Conservation (phyloP, 208 protist species). For the Entamoeba histolytica region DNA sequence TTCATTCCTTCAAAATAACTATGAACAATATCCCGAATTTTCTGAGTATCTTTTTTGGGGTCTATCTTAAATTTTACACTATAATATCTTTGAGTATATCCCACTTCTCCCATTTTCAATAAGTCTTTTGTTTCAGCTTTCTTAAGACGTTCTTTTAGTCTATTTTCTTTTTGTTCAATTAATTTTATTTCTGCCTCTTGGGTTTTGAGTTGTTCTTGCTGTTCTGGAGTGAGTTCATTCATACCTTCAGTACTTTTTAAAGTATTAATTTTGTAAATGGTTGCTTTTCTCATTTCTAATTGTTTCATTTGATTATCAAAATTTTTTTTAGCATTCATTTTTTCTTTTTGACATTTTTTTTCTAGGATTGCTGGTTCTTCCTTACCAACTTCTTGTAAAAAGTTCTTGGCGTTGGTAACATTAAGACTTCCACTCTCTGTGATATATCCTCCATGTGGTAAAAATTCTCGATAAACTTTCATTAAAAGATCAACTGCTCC, state of each 20-base stretch:
- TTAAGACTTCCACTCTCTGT: constrained; percentile 28
- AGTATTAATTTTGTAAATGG: background rate
- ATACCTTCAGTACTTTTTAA: too few relatives aligned
- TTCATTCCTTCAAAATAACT: constrained; percentile 76
- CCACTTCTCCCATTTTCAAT: constrained; percentile 38
- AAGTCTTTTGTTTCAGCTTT: constrained; percentile 9
- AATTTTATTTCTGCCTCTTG: background rate
- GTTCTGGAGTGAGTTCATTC: background rate
- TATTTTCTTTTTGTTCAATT: background rate
- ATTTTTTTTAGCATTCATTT: background rate
- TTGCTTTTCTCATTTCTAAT: background rate
- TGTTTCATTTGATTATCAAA: background rate
- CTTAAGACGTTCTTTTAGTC: constrained; percentile 12
- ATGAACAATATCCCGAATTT: constrained; percentile 35
- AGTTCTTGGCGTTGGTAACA: constrained; percentile 28
- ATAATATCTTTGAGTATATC: constrained; percentile 61
- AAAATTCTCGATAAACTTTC: constrained; percentile 45
- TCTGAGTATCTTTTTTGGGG: background rate
- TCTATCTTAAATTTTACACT: constrained; percentile 39
- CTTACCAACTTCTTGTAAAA: constrained; percentile 7
- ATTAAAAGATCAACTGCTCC: constrained; percentile 73
- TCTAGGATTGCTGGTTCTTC: background rate
- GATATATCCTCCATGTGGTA: constrained; percentile 41
- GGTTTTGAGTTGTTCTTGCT: background rate
- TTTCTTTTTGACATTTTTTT: constrained; percentile 11